phyloP scores from a whole-genome alignment of 441 rosid genomes.

The Gossypium trilobum region DNA sequence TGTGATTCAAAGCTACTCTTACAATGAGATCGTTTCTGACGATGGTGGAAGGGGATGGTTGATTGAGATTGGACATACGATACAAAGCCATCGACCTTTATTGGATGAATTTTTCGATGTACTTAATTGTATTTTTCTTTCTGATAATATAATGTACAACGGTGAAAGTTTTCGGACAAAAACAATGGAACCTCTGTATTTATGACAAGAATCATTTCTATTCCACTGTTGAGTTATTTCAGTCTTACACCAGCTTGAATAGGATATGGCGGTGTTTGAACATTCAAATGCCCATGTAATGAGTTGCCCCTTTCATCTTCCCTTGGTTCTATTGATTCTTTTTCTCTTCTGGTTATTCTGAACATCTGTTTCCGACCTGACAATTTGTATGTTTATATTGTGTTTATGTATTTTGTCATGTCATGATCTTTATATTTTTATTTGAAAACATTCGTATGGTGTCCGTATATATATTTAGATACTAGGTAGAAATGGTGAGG shows the following conservation, averaged over 20 bases:
- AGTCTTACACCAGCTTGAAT: constrained; percentile 1
- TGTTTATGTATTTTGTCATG: neutral
- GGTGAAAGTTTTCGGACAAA: constrained; percentile 6
- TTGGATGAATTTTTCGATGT: constrained; percentile 11
- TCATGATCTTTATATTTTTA: neutral
- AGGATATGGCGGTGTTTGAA: constrained; percentile 2
- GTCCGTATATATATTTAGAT: neutral
- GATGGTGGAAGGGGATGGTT: constrained; percentile 9
- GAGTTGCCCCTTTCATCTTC: neutral
- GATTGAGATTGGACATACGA: constrained; percentile 10
- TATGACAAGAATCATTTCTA: neutral
- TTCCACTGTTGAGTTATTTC: neutral
- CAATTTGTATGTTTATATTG: neutral
- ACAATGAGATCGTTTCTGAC: constrained; percentile 37
- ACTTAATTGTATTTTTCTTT: constrained; percentile 11
- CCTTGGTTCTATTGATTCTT: neutral
- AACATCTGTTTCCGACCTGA: neutral
- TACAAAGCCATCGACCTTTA: constrained; percentile 22
- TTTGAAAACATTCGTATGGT: neutral
- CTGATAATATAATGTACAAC: constrained; percentile 9
- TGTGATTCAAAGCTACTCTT: constrained; percentile 87
- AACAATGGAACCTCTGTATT: constrained; percentile 7
- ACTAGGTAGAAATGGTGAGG: neutral
- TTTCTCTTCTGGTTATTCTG: neutral
- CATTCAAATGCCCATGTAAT: neutral